Percentiles rank a stretch among this genome's conserved stretches.
Conservation (phyloP, 1,284 basidiomycete genomes). For the Ustilago trichophora region DNA sequence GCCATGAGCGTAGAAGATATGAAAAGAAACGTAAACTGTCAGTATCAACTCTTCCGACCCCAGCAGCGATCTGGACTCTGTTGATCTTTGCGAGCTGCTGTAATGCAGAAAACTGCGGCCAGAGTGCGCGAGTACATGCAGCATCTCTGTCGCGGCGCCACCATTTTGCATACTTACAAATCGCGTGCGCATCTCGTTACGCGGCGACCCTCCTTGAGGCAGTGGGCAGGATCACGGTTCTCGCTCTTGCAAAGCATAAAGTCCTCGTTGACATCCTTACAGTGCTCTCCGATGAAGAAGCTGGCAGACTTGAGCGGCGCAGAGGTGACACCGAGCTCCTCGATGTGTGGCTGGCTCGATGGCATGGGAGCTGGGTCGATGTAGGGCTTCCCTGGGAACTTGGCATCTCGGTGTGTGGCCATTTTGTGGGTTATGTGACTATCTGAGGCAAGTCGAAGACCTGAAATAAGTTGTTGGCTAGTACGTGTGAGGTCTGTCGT, state of each 20-base stretch:
- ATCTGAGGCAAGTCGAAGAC: conserved; percentile 1
- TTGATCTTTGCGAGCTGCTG: no score
- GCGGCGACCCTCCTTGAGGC: conserved; percentile 92
- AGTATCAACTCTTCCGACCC: neutral
- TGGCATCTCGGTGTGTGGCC: conserved; percentile 65
- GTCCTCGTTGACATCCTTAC: conserved; percentile 98
- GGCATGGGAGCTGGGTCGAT: conserved; percentile 63
- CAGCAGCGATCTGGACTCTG: no score
- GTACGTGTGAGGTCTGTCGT: no score
- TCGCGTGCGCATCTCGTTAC: conserved; percentile 96
- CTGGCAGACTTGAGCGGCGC: conserved; percentile 94
- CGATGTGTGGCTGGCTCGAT: conserved; percentile 75
- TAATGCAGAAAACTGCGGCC: no score
- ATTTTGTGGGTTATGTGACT: conserved; percentile 36
- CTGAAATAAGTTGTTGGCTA: neutral
- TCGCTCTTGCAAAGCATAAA: conserved; percentile 99
- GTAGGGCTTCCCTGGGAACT: conserved; percentile 63
- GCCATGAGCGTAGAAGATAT: no score
- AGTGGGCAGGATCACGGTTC: conserved; percentile 87
- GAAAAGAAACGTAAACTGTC: no score
- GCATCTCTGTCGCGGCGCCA: no score
- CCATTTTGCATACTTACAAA: conserved; percentile 84
- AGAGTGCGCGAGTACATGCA: no score
- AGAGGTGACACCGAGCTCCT: conserved; percentile 89
- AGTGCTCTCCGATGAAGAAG: conserved; percentile 95